These are phyloP conservation scores for Cyclostephanos tholiformis DNA, from an alignment of 108 stramenopile species.

Conservation along the genomic window DNA sequence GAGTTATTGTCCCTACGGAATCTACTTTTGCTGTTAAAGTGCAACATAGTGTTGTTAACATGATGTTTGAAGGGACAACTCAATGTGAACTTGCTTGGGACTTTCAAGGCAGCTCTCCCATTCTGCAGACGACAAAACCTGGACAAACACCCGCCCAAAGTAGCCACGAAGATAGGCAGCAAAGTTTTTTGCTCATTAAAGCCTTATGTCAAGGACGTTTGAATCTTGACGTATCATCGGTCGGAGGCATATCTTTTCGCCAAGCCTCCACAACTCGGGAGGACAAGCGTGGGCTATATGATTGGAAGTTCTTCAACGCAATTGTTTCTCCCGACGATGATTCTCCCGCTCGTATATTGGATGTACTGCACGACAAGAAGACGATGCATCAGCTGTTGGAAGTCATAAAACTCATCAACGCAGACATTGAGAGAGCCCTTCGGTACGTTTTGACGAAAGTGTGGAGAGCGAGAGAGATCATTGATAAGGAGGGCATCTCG, in stretches of 20 bases:
- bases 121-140: constrained; percentile 74
- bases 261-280: constrained; percentile 83
- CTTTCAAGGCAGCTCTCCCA: constrained; percentile 82
- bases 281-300: constrained; percentile 60
- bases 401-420: constrained; percentile 74
- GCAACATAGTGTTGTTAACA: constrained; percentile 76
- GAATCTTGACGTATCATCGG: constrained; percentile 79
- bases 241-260: constrained; percentile 82
- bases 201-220: constrained; percentile 86
- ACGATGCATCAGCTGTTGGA: constrained; percentile 81
- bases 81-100: constrained; percentile 87
- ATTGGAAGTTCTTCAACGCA: constrained; percentile 82
- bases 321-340: constrained; percentile 84
- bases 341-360: constrained; percentile 64
- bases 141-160: constrained; percentile 72
- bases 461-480: constrained; percentile 87
- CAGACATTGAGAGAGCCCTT: constrained; percentile 64
- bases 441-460: constrained; percentile 65
- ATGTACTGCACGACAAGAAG: constrained; percentile 84
- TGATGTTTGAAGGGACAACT: constrained; percentile 82
- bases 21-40: constrained; percentile 70
- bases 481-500: constrained; percentile 77
- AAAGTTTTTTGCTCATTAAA: constrained; percentile 71
- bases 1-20: constrained; percentile 83
- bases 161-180: constrained; percentile 76